A percentile compares a stretch with the other conserved stretches of the same genome.
These are phyloP conservation scores for Ascochyta rabiei DNA, from an alignment of 2,329 filamentous ascomycete species.

Conservation along the genomic window DNA sequence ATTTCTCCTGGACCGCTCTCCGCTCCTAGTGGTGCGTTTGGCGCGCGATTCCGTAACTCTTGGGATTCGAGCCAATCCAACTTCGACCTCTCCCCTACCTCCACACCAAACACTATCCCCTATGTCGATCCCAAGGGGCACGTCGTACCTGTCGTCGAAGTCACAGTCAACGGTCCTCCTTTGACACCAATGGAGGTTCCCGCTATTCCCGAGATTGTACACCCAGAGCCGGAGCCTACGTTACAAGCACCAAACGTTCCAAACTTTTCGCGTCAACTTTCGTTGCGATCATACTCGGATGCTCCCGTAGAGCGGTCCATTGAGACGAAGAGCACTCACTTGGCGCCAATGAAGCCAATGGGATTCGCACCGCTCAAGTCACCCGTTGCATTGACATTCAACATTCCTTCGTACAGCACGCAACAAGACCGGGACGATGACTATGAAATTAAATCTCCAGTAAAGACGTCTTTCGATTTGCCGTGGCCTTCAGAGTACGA, in stretches of 20 bases:
- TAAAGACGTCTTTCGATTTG: slow-evolving; percentile 38
- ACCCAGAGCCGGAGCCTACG: slow-evolving; percentile 18
- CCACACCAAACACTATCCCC: slow-evolving; percentile 36
- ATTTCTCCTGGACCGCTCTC: slow-evolving; percentile 52
- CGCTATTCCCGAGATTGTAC: slow-evolving; percentile 16
- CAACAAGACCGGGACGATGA: slow-evolving; percentile 20
- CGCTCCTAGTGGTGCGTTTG: slow-evolving; percentile 46
- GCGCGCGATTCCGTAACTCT: slow-evolving; percentile 47
- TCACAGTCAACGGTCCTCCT: slow-evolving; percentile 34
- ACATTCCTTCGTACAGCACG: slow-evolving; percentile 27
- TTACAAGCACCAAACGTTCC: slow-evolving; percentile 32
- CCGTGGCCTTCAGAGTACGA: slow-evolving; percentile 40
- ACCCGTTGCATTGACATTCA: slow-evolving; percentile 38
- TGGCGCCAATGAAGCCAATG: slow-evolving; percentile 21
- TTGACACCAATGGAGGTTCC: slow-evolving; percentile 9
- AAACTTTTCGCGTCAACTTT: slow-evolving; percentile 49
- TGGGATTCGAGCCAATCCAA: slow-evolving; percentile 48
- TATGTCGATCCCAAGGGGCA: slow-evolving; percentile 48
- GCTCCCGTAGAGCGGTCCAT: slow-evolving; percentile 21
- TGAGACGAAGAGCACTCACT: slow-evolving; percentile 10
- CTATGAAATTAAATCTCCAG: slow-evolving; percentile 36
- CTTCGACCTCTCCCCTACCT: slow-evolving; percentile 40
- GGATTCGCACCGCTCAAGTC: slow-evolving; percentile 35
- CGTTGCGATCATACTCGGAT: slow-evolving; percentile 30
- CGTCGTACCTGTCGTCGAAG: slow-evolving; percentile 44